A percentile compares a stretch with the other conserved stretches of the same genome.
These are phyloP conservation scores for Naganishia kalamii DNA, from an alignment of 768 basidiomycete genomes.

Conservation along the genomic window DNA sequence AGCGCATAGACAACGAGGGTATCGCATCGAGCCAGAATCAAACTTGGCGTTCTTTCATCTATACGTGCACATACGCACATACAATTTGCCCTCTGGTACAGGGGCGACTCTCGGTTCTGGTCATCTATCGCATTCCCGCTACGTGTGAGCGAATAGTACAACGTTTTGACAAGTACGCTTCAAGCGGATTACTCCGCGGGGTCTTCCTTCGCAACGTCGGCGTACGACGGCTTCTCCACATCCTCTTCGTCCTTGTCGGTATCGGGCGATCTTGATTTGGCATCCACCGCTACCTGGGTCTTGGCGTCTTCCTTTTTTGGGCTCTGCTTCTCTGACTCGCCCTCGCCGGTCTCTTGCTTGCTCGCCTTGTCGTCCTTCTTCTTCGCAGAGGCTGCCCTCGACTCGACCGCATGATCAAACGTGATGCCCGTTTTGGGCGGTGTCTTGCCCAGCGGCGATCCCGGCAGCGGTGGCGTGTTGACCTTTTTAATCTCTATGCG, in stretches of 20 bases:
- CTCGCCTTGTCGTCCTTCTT: not conserved
- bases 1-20: too few relatives aligned
- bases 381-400: not conserved
- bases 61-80: too few relatives aligned
- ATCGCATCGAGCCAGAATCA: too few relatives aligned
- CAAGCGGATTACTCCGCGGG: not conserved
- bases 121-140: too few relatives aligned
- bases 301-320: not conserved
- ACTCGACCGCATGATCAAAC: slow-evolving; percentile 6
- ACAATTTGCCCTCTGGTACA: too few relatives aligned
- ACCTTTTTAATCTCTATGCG: slow-evolving; percentile 3
- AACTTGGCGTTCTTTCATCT: too few relatives aligned
- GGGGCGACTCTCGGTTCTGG: too few relatives aligned
- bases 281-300: too few relatives aligned
- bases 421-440: slow-evolving; percentile 12
- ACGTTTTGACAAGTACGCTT: too few relatives aligned
- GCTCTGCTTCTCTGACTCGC: not conserved
- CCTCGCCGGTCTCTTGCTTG: not conserved
- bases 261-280: not conserved
- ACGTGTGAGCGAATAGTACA: too few relatives aligned
- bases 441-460: slow-evolving; percentile 5
- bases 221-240: slow-evolving; percentile 7
- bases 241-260: not conserved
- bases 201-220: slow-evolving; percentile 10
- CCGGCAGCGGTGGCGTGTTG: not conserved